Base-by-base conservation (phyloP, 257 asterid genomes). In the Penstemon barbatus region DNA sequence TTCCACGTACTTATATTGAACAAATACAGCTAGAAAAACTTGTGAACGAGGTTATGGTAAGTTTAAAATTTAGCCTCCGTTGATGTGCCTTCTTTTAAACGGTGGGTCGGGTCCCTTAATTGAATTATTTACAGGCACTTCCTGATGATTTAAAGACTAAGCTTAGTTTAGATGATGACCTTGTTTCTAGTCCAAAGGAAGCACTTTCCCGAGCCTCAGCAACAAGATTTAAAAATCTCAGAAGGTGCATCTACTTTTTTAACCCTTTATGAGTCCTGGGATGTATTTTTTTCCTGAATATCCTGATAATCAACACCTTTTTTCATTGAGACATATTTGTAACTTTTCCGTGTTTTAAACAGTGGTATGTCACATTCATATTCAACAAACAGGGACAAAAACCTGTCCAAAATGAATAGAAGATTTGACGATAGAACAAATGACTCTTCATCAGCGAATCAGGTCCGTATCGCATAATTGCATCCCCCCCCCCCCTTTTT, bases 21-120 rank as follows among this genome's bases (percentile, higher is more conserved):
- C 98, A 94, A 80, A 94, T 94, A 68, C 99, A 94, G 78, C 75
- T 94, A 77, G 99, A 94, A 84, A 91, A 94, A 78, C 96, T 94
- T 70, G 93, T 94, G 44, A 80, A 86, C 57, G 99, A 94, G 56
- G 89, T 94, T 74, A 91, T 89, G 99, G 99, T 94, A 87, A 71
- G 90, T 74, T 42, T 44, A 7, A 62, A 71, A 59, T n/a, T 66
- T 4, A 63, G 25, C 70, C 54, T 70, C 48, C 55, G 12, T 44
- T 74, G 4, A 58, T 61, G 33, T 25, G 45, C 5, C 67, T 15
- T 58, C 37, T 68, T 57, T 41, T 25, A 25, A 25, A 25, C 33
- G 33, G 33, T 57, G 66, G 43, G 19, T 60, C 42, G 39, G 66
- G 55, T 41, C 71, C 63, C 77, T 84, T 63, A 87, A 57, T 9